Conservation (phyloP, 2,329 filamentous ascomycete species). For the Fonsecaea pugnacius region DNA sequence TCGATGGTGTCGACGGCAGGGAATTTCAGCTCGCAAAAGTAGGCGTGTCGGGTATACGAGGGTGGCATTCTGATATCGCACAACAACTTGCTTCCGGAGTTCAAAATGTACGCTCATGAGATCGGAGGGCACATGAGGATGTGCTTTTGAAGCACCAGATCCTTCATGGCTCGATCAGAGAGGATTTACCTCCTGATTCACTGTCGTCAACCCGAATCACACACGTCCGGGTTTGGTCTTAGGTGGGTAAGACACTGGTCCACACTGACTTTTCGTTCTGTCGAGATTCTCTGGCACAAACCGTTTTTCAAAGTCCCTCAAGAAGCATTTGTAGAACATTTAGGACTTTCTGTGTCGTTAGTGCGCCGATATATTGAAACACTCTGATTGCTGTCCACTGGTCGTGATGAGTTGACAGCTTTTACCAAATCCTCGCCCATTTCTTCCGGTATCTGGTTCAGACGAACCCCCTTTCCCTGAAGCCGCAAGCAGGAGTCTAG, state of each 20-base stretch:
- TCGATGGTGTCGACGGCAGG: slow-evolving; percentile 16
- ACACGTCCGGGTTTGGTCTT: neutral
- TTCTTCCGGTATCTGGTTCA: neutral
- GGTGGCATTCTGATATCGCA: slow-evolving; percentile 1
- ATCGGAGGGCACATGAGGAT: neutral
- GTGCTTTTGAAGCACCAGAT: neutral
- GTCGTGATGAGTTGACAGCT: neutral
- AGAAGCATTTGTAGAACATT: neutral
- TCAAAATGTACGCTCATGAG: neutral
- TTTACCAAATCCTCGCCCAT: neutral
- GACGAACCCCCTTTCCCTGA: slow-evolving; percentile 21
- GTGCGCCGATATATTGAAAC: neutral
- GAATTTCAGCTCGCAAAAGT: slow-evolving; percentile 18
- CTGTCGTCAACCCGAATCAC: neutral
- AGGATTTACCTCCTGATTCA: slow-evolving; percentile 12
- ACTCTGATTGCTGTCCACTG: neutral
- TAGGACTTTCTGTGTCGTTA: neutral
- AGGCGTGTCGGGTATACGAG: slow-evolving; percentile 2
- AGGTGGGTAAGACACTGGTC: slow-evolving; percentile 10
- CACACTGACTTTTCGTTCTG: neutral
- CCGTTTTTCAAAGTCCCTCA: neutral
- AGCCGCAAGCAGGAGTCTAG: slow-evolving; percentile 21
- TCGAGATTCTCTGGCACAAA: neutral
- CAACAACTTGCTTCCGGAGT: neutral
- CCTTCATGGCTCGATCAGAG: neutral